Percentiles rank a stretch among this genome's conserved stretches.
Conservation (phyloP, 2,329 filamentous ascomycete genomes). For the Xylaria multiplex region DNA sequence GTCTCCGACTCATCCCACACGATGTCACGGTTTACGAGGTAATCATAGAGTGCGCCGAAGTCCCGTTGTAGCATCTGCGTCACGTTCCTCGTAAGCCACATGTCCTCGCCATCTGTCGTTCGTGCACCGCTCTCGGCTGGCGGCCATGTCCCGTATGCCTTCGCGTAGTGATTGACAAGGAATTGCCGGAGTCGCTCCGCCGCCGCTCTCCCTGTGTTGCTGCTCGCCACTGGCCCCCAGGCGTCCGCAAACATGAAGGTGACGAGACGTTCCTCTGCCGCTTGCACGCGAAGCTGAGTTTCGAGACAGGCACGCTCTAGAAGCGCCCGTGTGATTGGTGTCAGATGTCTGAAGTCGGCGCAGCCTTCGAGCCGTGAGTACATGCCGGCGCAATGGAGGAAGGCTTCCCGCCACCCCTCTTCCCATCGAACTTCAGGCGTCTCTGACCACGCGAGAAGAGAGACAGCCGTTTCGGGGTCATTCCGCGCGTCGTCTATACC, state of each 20-base stretch:
- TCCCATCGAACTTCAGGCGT: conserved; percentile 69
- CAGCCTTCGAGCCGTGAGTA: conserved; percentile 62
- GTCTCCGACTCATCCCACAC: conserved; percentile 72
- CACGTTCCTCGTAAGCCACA: conserved; percentile 70
- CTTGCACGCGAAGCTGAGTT: conserved; percentile 69
- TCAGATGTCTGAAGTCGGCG: conserved; percentile 67
- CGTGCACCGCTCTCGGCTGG: conserved; percentile 51
- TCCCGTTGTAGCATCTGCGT: conserved; percentile 69
- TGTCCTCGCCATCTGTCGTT: conserved; percentile 55
- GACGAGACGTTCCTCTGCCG: conserved; percentile 69
- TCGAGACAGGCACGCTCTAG: conserved; percentile 70
- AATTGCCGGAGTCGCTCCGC: conserved; percentile 71
- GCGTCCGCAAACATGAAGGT: conserved; percentile 70
- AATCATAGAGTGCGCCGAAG: conserved; percentile 76
- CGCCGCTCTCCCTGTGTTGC: conserved; percentile 59
- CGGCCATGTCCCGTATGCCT: conserved; percentile 70
- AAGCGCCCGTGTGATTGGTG: conserved; percentile 70
- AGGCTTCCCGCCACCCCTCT: conserved; percentile 74
- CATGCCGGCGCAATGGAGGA: conserved; percentile 74
- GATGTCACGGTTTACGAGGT: conserved; percentile 73
- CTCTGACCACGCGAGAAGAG: conserved; percentile 73
- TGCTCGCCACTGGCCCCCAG: conserved; percentile 57
- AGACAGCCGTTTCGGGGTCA: conserved; percentile 67
- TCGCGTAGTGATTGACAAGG: conserved; percentile 66
- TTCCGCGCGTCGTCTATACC: conserved; percentile 73